Conservation (phyloP, 176 grass and related monocot species). For the Ensete glaucum region DNA sequence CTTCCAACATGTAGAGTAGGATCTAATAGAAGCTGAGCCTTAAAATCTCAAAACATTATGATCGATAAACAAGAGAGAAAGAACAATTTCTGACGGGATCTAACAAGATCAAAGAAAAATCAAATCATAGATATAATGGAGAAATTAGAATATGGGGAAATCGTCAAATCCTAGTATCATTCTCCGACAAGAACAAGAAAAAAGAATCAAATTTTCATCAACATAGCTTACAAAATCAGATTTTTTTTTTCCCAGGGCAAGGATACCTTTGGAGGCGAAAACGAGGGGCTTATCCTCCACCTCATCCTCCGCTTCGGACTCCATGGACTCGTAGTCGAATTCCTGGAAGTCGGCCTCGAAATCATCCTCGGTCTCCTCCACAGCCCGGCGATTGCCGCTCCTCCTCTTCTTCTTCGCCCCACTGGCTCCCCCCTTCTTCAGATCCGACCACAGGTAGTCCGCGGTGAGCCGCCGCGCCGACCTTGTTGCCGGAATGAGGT, state of each 20-base stretch:
- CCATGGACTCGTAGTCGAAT: slow-evolving; percentile 38
- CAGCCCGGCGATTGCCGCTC: slow-evolving; percentile 21
- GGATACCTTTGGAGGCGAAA: slow-evolving; percentile 24
- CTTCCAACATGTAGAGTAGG: background rate
- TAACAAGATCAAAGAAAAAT: too few relatives aligned
- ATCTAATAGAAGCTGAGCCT: background rate
- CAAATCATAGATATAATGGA: too few relatives aligned
- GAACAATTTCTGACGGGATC: too few relatives aligned
- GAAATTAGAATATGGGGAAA: too few relatives aligned
- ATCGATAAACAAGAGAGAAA: too few relatives aligned
- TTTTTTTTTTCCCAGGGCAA: slow-evolving; percentile 35
- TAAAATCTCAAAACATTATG: too few relatives aligned
- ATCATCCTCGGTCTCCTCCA: slow-evolving; percentile 31
- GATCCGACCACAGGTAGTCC: slow-evolving; percentile 46
- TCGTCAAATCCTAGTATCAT: too few relatives aligned
- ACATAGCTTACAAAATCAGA: background rate
- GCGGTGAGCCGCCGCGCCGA: slow-evolving; percentile 28
- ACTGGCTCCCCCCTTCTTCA: slow-evolving; percentile 42
- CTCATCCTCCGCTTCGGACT: slow-evolving; percentile 33
- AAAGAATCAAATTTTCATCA: background rate
- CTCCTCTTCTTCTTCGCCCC: slow-evolving; percentile 24
- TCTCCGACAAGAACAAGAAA: background rate
- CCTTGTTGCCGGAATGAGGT: slow-evolving; percentile 21
- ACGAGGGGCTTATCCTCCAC: slow-evolving; percentile 25
- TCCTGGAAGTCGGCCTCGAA: slow-evolving; percentile 70